Conservation (phyloP, 2,329 filamentous ascomycete species). For the Talaromyces pinophilus region DNA sequence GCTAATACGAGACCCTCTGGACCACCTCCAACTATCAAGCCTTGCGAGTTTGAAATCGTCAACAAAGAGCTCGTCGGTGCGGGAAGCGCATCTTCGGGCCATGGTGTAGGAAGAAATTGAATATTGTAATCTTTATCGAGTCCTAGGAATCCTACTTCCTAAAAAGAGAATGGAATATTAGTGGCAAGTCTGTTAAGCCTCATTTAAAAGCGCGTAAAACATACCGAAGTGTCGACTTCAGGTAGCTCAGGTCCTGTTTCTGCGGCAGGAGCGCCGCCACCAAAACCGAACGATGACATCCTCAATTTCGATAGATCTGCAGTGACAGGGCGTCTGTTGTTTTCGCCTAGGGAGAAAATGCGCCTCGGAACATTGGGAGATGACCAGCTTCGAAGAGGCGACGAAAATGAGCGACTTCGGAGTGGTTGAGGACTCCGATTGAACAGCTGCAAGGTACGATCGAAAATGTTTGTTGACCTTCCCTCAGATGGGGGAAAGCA, state of each 20-base stretch:
- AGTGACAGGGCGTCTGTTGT: conserved; percentile 41
- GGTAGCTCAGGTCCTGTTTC: conserved; percentile 67
- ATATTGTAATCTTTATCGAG: conserved; percentile 80
- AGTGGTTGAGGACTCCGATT: conserved; percentile 46
- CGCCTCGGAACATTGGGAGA: conserved; percentile 44
- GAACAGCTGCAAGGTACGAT: conserved; percentile 45
- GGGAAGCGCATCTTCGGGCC: conserved; percentile 70
- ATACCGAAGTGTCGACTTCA: conserved; percentile 80
- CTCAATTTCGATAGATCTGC: conserved; percentile 41
- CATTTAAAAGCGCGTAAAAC: conserved; percentile 19
- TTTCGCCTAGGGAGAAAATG: conserved; percentile 36
- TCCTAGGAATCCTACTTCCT: conserved; percentile 78
- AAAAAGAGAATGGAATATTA: conserved; percentile 13
- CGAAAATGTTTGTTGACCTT: conserved; percentile 47
- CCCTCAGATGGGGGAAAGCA: conserved; percentile 28
- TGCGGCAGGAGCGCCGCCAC: conserved; percentile 47
- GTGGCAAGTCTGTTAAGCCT: not conserved
- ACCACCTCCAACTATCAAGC: conserved; percentile 82
- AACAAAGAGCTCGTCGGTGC: conserved; percentile 78
- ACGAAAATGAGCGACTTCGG: conserved; percentile 48
- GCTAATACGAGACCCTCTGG: conserved; percentile 77
- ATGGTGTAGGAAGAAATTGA: conserved; percentile 73
- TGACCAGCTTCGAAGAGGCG: conserved; percentile 35
- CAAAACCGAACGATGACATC: conserved; percentile 70
- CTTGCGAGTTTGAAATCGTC: conserved; percentile 75